Evolutionary conservation across 2,329 filamentous ascomycete genomes (phyloP), one percentile per base, ranked within the genome.

Genomic region (Thelonectria blattea): DNA sequence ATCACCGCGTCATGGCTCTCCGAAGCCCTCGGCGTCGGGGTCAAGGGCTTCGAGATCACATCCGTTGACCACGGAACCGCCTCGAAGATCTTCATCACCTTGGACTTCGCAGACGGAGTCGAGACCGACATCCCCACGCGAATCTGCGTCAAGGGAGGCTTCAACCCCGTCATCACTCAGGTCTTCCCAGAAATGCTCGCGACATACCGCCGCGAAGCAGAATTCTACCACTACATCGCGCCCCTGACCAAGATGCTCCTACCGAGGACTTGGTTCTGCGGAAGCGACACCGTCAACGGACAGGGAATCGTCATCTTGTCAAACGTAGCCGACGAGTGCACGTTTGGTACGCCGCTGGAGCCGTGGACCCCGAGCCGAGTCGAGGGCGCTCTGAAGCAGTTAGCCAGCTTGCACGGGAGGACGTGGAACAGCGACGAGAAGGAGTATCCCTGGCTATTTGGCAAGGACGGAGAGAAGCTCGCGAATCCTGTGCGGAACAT

Each of bases 261-360:
- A 14, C 58, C 58, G 3, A 42, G 34, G 27, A 61, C 53, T 12
- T 57, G 53, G 49, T 61, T 61, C 27, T 56, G 52, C 17, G 58
- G 58, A 7, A 61, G 48, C 10, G 58, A 57, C 17, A 49, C 58
- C 11, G 53, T 57, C 37, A 57, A 61, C 27, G 58, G 58, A 24
- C 58, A 61, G 24, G 58, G 58, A 15, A 34, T 61, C n/a, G 27
- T 57, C 34, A 57, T 61, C 49, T 53, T 61, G 48, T 61, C 58
- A 3, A 37, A 61, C 14, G 34, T 61, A 6, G 53, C 53, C 5
- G 22, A 43, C 5, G 53, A 53, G 53, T 61, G 58, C 14, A 39
- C 58, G 11, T 57, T 61, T 34, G 58, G 58, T 12, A 57, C 53
- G 20, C 58, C 58, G 5, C 20, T 57, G 17, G 27, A 61, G 49